Evolutionary conservation across 2,329 filamentous ascomycete species (phyloP).

Genomic region (Botrytis fragariae): DNA sequence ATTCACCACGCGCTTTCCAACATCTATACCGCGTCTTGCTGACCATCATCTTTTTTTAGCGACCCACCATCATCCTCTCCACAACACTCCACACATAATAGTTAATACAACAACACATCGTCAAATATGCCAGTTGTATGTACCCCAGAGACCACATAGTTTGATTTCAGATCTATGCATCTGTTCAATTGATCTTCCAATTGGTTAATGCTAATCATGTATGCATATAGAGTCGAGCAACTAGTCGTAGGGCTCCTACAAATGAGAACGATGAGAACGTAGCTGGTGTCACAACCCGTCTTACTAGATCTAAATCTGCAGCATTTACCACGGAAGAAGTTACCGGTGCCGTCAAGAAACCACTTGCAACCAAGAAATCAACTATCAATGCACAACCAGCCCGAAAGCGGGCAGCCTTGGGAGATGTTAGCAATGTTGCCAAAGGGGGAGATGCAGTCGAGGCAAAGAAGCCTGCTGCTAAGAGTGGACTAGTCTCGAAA

Average conservation of each 20-base stretch:
- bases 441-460: conserved; percentile 67
- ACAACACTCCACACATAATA: conserved; percentile 33
- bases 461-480: conserved; percentile 70
- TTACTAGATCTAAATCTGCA: conserved; percentile 90
- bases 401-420: conserved; percentile 80
- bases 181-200: conserved; percentile 6
- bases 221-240: conserved; percentile 56
- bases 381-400: conserved; percentile 50
- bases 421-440: conserved; percentile 92
- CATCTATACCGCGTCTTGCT: conserved; percentile 34
- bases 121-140: conserved; percentile 56
- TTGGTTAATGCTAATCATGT: conserved; percentile 40
- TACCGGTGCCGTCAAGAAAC: conserved; percentile 53
- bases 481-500: conserved; percentile 74
- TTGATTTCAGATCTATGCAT: not conserved
- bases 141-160: conserved; percentile 31
- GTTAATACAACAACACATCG: conserved; percentile 36
- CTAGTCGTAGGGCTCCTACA: conserved; percentile 71
- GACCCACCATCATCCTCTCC: conserved; percentile 20
- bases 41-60: conserved; percentile 27
- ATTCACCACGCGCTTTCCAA: conserved; percentile 30
- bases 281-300: conserved; percentile 64
- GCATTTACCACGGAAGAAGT: conserved; percentile 61
- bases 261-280: conserved; percentile 96
- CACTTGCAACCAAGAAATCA: conserved; percentile 69